Percentiles rank a stretch among this genome's conserved stretches.
Evolutionary conservation across 345 rosid species (phyloP).

Genomic region (Trapa bicornis): DNA sequence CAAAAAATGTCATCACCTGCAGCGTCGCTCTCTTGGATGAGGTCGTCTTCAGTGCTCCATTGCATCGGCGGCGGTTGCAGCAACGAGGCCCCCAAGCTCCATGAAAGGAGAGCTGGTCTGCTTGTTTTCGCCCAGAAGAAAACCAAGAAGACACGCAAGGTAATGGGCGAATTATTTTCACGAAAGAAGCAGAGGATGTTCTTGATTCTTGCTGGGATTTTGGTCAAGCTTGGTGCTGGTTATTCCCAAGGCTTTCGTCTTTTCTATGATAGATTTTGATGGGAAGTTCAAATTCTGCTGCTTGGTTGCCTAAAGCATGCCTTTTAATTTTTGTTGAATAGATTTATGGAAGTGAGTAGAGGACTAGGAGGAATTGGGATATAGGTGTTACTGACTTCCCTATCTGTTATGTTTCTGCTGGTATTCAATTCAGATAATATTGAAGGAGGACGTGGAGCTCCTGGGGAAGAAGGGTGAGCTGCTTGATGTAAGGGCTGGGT

Average conservation of each 20-base stretch:
- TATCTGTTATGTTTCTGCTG: not conserved
- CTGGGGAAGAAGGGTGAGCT: conserved; percentile 78
- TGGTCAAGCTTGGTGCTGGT: too few species aligned
- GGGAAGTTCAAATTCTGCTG: not conserved
- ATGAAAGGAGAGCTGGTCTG: conserved; percentile 24
- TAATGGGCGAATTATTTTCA: conserved; percentile 6
- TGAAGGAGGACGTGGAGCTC: conserved; percentile 68
- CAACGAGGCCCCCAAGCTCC: conserved; percentile 28
- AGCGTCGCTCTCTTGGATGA: conserved; percentile 49
- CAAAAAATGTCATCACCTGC: conserved; percentile 41
- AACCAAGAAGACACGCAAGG: conserved; percentile 67
- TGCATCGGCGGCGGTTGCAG: conserved; percentile 24
- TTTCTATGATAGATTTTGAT: too few species aligned
- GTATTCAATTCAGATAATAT: conserved; percentile 40
- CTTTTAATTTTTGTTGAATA: not conserved
- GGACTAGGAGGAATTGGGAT: not conserved
- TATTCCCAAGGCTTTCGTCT: not conserved
- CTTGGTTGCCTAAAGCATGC: not conserved
- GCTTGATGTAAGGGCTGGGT: conserved; percentile 80
- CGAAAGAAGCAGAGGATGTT: not conserved
- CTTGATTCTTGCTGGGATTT: not conserved
- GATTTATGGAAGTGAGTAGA: not conserved
- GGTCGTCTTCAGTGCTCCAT: conserved; percentile 31
- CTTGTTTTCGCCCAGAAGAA: conserved; percentile 59
- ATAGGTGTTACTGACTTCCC: not conserved